Percentiles rank a stretch among this genome's conserved stretches.
Evolutionary conservation across 176 grass and related monocot species (phyloP).

Genomic region (Aegilops speltoides): DNA sequence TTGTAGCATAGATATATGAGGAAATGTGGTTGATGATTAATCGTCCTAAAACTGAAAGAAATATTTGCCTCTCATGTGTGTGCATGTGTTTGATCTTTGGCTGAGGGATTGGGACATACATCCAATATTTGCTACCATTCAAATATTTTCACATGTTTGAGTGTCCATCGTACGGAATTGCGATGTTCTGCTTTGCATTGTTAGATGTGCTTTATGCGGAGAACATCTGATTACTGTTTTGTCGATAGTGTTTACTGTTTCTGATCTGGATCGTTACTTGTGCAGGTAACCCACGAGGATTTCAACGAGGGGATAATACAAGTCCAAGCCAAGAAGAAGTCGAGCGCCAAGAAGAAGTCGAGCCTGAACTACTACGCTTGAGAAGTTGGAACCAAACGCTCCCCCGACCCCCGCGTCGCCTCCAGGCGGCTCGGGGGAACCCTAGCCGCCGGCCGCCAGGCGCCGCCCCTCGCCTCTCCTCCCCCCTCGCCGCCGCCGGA

Average conservation of each 20-base stretch:
- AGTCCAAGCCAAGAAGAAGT: conserved; percentile 92
- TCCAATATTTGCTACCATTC: background rate
- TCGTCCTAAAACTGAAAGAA: background rate
- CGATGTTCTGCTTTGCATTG: background rate
- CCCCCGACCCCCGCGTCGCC: too few species aligned
- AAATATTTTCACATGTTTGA: background rate
- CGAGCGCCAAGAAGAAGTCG: conserved; percentile 88
- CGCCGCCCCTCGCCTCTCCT: too few species aligned
- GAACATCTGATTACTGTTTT: background rate
- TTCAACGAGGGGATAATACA: conserved; percentile 93
- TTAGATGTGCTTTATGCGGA: background rate
- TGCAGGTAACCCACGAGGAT: conserved; percentile 80
- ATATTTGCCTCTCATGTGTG: background rate
- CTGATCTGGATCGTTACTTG: background rate
- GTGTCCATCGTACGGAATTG: background rate
- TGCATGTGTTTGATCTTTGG: background rate
- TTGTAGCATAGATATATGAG: background rate
- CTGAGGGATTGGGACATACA: background rate
- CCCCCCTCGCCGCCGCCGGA: too few species aligned
- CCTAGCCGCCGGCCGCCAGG: too few species aligned
- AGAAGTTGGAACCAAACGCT: too few species aligned
- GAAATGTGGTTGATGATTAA: too few species aligned
- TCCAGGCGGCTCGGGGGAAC: too few species aligned
- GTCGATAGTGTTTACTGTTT: background rate
- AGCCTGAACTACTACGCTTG: conserved; percentile 96